A percentile compares a stretch with the other conserved stretches of the same genome.
Conservation (phyloP, 2,329 filamentous ascomycete species). For the Colletotrichum sp. region DNA sequence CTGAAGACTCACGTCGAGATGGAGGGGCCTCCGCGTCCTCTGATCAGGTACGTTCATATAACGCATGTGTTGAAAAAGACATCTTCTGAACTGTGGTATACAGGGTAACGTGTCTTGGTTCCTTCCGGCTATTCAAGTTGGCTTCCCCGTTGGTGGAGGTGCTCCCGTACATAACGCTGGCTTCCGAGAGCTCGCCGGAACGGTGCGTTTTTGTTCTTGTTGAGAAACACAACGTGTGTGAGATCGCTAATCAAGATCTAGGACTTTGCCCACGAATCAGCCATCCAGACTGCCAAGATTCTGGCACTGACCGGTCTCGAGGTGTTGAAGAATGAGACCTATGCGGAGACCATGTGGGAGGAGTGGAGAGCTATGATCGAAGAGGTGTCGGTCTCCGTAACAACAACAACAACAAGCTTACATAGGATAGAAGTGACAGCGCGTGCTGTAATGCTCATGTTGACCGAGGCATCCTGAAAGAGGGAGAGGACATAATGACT, state of each 20-base stretch:
- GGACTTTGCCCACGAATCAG: slow-evolving; percentile 16
- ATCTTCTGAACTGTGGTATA: background rate
- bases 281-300: slow-evolving; percentile 13
- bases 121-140: slow-evolving; percentile 14
- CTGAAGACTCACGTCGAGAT: slow-evolving; percentile 2
- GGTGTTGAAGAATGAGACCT: slow-evolving; percentile 16
- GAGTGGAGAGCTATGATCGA: slow-evolving; percentile 19
- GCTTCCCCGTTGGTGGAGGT: slow-evolving; percentile 9
- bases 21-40: background rate
- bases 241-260: background rate
- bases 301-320: slow-evolving; percentile 14
- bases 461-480: too few relatives aligned
- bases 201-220: background rate
- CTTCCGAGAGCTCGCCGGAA: slow-evolving; percentile 1
- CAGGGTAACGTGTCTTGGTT: slow-evolving; percentile 20
- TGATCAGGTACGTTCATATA: background rate
- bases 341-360: slow-evolving; percentile 9
- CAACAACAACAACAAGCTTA: background rate
- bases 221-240: rapidly evolving
- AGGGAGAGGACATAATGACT: too few relatives aligned
- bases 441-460: background rate
- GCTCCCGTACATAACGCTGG: slow-evolving; percentile 18
- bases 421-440: background rate
- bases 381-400: background rate
- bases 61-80: background rate